These are phyloP conservation scores for Cystobasidium pallidum DNA, from an alignment of 1,284 basidiomycete genomes.

Conservation along the genomic window DNA sequence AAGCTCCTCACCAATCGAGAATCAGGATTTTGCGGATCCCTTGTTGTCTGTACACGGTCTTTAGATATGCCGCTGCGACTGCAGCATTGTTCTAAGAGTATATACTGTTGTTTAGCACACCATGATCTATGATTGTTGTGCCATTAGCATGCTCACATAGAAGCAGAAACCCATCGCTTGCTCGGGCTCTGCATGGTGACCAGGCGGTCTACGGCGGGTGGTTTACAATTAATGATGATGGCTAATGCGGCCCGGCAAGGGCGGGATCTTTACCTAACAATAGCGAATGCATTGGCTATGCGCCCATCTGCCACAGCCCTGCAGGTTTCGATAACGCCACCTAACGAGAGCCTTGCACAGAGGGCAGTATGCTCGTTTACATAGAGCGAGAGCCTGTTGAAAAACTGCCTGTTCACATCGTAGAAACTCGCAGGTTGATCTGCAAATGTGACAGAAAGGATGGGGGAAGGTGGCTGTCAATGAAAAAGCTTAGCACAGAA, in stretches of 20 bases:
- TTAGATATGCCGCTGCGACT: conserved; percentile 67
- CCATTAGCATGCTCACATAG: conserved; percentile 60
- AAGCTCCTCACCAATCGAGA: conserved; percentile 78
- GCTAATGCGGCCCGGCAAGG: background rate
- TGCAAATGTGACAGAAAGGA: background rate
- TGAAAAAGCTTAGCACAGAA: no score
- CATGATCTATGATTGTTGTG: no score
- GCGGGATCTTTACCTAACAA: conserved; percentile 66
- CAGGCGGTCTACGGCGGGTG: conserved; percentile 68
- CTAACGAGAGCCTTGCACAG: conserved; percentile 85
- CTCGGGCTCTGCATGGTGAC: conserved; percentile 97
- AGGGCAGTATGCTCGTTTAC: conserved; percentile 82
- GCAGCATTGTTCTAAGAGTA: conserved; percentile 79
- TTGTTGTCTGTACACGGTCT: conserved; percentile 69
- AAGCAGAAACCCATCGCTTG: conserved; percentile 99
- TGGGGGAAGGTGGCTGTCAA: background rate
- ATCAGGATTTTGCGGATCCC: conserved; percentile 73
- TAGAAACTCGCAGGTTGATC: conserved; percentile 5
- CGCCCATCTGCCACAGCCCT: conserved; percentile 80
- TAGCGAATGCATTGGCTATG: conserved; percentile 87
- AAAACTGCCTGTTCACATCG: conserved; percentile 63
- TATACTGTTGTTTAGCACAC: background rate
- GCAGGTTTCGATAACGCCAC: conserved; percentile 89
- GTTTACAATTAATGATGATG: background rate
- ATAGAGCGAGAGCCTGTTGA: conserved; percentile 88